Evolutionary conservation across 768 basidiomycete genomes (phyloP).

Genomic region (Russula virescens): DNA sequence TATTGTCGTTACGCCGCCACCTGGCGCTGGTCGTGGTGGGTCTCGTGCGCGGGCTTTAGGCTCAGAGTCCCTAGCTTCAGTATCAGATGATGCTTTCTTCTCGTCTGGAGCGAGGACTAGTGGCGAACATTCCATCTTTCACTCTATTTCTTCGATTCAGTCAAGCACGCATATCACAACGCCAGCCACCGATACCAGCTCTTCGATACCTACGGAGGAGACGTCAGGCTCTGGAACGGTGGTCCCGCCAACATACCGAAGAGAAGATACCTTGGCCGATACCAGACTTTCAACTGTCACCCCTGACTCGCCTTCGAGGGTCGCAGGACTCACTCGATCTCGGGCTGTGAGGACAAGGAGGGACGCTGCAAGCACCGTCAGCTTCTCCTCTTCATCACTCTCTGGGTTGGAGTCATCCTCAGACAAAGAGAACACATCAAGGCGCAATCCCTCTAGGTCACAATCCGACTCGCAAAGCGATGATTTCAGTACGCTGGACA

Average conservation of each 20-base stretch:
- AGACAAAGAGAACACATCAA: constrained; percentile 52
- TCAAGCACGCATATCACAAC: constrained; percentile 28
- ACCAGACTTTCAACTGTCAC: constrained; percentile 34
- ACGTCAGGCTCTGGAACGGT: constrained; percentile 28
- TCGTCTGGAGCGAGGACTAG: constrained; percentile 35
- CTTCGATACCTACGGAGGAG: constrained; percentile 36
- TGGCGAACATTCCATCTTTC: constrained; percentile 33
- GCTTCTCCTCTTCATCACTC: constrained; percentile 38
- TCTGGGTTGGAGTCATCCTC: constrained; percentile 39
- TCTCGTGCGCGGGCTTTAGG: constrained; percentile 28
- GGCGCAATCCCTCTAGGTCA: constrained; percentile 29
- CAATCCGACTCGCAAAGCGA: constrained; percentile 27
- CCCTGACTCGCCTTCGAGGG: constrained; percentile 40
- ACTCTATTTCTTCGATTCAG: constrained; percentile 34
- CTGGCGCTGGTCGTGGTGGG: constrained; percentile 32
- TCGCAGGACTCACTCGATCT: constrained; percentile 46
- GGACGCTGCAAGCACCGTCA: constrained; percentile 36
- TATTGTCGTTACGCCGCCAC: constrained; percentile 43
- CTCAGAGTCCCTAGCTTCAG: constrained; percentile 28
- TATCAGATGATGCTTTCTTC: constrained; percentile 46
- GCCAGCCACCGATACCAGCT: constrained; percentile 28
- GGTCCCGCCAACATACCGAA: constrained; percentile 15
- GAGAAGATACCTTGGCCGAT: not conserved
- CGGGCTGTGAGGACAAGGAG: constrained; percentile 51
- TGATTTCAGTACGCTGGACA: constrained; percentile 24